Conservation (phyloP, 306 rosid species). For the Prunus mongolica region DNA sequence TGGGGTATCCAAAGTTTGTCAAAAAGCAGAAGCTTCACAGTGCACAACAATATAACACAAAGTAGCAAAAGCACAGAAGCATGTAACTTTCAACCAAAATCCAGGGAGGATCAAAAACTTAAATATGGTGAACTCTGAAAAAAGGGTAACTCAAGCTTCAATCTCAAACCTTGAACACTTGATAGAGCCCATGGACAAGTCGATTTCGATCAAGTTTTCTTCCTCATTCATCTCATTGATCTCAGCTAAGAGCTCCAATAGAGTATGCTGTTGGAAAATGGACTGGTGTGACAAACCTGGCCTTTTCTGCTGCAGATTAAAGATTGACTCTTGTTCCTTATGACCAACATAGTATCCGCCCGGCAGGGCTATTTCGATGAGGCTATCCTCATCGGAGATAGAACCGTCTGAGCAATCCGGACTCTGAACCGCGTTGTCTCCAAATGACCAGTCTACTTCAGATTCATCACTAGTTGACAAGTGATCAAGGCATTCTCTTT, state of each 20-base stretch:
- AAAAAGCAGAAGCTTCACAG: constrained; percentile 20
- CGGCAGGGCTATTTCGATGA: constrained; percentile 83
- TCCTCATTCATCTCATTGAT: constrained; percentile 75
- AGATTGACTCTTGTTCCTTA: constrained; percentile 19
- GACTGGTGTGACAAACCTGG: constrained; percentile 21
- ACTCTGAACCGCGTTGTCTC: constrained; percentile 19
- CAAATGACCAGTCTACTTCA: constrained; percentile 43
- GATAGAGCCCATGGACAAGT: constrained; percentile 91
- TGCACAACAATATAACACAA: constrained; percentile 26
- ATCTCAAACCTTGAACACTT: constrained; percentile 93
- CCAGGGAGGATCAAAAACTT: constrained; percentile 40
- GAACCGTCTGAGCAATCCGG: constrained; percentile 66
- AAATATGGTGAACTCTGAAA: constrained; percentile 8
- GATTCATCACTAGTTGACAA: constrained; percentile 51
- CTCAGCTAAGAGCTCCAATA: constrained; percentile 72
- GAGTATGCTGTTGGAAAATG: constrained; percentile 28
- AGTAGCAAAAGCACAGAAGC: constrained; percentile 14
- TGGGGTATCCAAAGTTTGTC: constrained; percentile 58
- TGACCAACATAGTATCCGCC: constrained; percentile 55
- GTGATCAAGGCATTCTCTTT: constrained; percentile 39
- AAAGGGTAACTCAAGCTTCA: constrained; percentile 41
- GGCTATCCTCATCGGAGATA: constrained; percentile 92
- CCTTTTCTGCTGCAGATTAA: constrained; percentile 36
- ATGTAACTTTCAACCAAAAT: constrained; percentile 38
- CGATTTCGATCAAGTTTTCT: constrained; percentile 90